These are phyloP conservation scores for Neurospora sp. DNA, from an alignment of 495 filamentous ascomycete species.

Conservation along the genomic window DNA sequence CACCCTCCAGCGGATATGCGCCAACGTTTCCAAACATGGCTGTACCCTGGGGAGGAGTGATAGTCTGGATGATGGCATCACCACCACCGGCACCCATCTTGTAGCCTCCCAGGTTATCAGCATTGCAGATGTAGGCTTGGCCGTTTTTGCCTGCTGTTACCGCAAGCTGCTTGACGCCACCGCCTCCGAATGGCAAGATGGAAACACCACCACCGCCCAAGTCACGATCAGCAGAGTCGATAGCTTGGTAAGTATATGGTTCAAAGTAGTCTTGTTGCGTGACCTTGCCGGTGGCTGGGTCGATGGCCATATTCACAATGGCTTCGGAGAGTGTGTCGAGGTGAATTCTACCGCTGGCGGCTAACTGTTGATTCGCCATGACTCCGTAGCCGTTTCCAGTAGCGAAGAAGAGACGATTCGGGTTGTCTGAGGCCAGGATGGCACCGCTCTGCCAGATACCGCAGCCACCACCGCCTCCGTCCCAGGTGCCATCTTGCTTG, in stretches of 20 bases:
- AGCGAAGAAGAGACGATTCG: constrained; percentile 10
- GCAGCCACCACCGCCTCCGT: constrained; percentile 12
- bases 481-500: constrained; percentile 13
- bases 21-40: constrained; percentile 12
- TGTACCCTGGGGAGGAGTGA: constrained; percentile 14
- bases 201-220: constrained; percentile 13
- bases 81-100: constrained; percentile 6
- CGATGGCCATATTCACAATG: constrained; percentile 23
- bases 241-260: constrained; percentile 7
- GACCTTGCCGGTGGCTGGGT: constrained; percentile 12
- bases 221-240: constrained; percentile 6
- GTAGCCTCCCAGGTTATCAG: constrained; percentile 29
- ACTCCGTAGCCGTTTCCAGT: constrained; percentile 5
- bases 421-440: constrained; percentile 11
- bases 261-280: constrained; percentile 26
- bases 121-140: constrained; percentile 27
- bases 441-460: constrained; percentile 13
- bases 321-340: constrained; percentile 13
- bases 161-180: constrained; percentile 18
- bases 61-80: constrained; percentile 29
- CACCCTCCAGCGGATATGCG: constrained; percentile 8
- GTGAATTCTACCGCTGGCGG: constrained; percentile 4
- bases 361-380: constrained; percentile 5
- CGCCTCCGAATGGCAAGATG: constrained; percentile 24
- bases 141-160: constrained; percentile 27